phyloP scores from a whole-genome alignment of 768 basidiomycete species.

The Sistotremastrum niveocremeum region DNA sequence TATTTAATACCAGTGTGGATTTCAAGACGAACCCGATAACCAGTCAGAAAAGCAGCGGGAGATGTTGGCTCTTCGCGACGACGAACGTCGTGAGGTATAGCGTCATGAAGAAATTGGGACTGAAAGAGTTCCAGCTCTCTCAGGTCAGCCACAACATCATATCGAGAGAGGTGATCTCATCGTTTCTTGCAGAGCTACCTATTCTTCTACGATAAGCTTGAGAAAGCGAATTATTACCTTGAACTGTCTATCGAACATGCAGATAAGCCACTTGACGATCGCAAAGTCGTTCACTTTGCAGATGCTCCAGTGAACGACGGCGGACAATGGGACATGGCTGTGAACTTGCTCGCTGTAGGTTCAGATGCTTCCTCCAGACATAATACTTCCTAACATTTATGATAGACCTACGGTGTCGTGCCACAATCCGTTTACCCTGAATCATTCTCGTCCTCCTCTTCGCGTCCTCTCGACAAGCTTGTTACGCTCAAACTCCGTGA shows the following conservation, averaged over 20 bases:
- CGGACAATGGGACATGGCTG: conserved; percentile 92
- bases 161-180: not conserved
- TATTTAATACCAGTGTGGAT: conserved; percentile 73
- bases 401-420: conserved; percentile 70
- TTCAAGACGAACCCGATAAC: conserved; percentile 78
- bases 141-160: conserved; percentile 35
- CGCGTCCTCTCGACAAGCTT: conserved; percentile 58
- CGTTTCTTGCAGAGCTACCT: conserved; percentile 50
- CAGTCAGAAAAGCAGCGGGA: conserved; percentile 75
- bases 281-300: conserved; percentile 68
- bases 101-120: conserved; percentile 72
- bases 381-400: not conserved
- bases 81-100: conserved; percentile 77
- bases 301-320: conserved; percentile 76
- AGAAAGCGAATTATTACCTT: conserved; percentile 87
- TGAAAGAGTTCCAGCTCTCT: conserved; percentile 84
- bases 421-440: conserved; percentile 79
- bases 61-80: conserved; percentile 94
- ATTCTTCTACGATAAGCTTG: conserved; percentile 95
- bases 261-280: conserved; percentile 67
- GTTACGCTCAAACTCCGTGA: conserved; percentile 88
- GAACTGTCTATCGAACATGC: conserved; percentile 76
- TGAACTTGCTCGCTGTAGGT: conserved; percentile 48
- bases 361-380: not conserved
- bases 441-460: conserved; percentile 67